Percentiles rank a stretch among this genome's conserved stretches.
Conservation (phyloP, 768 basidiomycete genomes). For the Lenzites betulinus region DNA sequence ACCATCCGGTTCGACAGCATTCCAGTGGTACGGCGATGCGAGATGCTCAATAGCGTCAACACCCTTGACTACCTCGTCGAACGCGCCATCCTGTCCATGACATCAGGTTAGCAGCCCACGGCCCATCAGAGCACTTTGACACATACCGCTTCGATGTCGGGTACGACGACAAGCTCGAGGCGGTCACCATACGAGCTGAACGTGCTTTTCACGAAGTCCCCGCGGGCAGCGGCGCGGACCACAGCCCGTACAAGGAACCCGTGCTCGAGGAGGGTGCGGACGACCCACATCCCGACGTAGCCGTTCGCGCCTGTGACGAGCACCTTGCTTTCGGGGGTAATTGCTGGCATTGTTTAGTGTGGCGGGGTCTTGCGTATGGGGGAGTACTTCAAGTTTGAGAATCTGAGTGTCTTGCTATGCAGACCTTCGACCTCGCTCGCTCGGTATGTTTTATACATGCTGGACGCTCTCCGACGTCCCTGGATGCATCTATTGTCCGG, state of each 20-base stretch:
- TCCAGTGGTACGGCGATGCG: slow-evolving; percentile 37
- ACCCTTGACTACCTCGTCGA: slow-evolving; percentile 48
- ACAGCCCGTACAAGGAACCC: slow-evolving; percentile 45
- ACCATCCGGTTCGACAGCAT: slow-evolving; percentile 35
- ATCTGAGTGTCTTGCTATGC: too few relatives aligned
- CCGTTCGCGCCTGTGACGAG: slow-evolving; percentile 30
- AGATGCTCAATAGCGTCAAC: slow-evolving; percentile 45
- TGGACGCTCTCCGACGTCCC: too few relatives aligned
- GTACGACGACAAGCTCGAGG: slow-evolving; percentile 46
- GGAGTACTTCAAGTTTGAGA: too few relatives aligned
- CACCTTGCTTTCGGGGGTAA: slow-evolving; percentile 25
- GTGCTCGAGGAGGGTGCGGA: slow-evolving; percentile 34
- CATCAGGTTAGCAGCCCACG: too few relatives aligned
- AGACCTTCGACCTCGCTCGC: too few relatives aligned
- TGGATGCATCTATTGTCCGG: too few relatives aligned
- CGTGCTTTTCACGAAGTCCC: slow-evolving; percentile 39
- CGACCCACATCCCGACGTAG: slow-evolving; percentile 33
- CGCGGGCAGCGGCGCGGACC: slow-evolving; percentile 44
- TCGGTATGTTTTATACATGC: too few relatives aligned
- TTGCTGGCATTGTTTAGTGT: slow-evolving; percentile 30
- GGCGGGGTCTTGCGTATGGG: too few relatives aligned
- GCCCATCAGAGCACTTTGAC: too few relatives aligned
- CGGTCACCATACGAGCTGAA: slow-evolving; percentile 37
- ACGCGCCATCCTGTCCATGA: slow-evolving; percentile 33
- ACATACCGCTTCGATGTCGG: too few relatives aligned